Percentiles rank a stretch among this genome's conserved stretches.
phyloP scores from a whole-genome alignment of 2,329 filamentous ascomycete genomes.

The Aspergillus neoniger region DNA sequence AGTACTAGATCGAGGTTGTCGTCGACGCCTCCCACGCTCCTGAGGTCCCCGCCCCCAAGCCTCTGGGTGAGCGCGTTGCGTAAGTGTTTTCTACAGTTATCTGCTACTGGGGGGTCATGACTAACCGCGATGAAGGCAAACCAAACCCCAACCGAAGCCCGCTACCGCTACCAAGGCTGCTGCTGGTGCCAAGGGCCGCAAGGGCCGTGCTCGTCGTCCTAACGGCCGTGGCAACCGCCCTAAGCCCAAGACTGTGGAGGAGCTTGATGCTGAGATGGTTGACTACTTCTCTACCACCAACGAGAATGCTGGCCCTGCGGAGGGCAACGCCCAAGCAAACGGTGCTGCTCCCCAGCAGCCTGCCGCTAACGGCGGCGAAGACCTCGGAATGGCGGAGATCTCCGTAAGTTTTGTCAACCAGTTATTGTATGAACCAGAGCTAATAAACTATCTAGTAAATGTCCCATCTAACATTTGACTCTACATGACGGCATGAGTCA shows the following conservation, averaged over 20 bases:
- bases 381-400: slow-evolving; percentile 60
- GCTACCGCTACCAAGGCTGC: slow-evolving; percentile 73
- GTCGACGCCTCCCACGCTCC: slow-evolving; percentile 74
- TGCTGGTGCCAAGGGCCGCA: slow-evolving; percentile 50
- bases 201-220: slow-evolving; percentile 51
- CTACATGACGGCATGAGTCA: slow-evolving; percentile 11
- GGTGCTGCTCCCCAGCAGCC: slow-evolving; percentile 52
- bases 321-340: slow-evolving; percentile 47
- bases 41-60: slow-evolving; percentile 67
- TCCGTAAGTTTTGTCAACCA: slow-evolving; percentile 42
- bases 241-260: slow-evolving; percentile 87
- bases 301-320: slow-evolving; percentile 41
- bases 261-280: slow-evolving; percentile 95
- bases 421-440: not conserved
- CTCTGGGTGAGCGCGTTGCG: slow-evolving; percentile 81
- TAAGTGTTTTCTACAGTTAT: slow-evolving; percentile 43
- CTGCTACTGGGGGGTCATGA: not conserved
- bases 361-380: slow-evolving; percentile 50
- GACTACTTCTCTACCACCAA: slow-evolving; percentile 72
- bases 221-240: slow-evolving; percentile 62
- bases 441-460: slow-evolving; percentile 18
- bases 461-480: slow-evolving; percentile 12
- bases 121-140: slow-evolving; percentile 49
- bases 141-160: slow-evolving; percentile 78
- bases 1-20: slow-evolving; percentile 78